Evolutionary conservation across 768 basidiomycete species (phyloP).

Genomic region (Mrakia frigida): DNA sequence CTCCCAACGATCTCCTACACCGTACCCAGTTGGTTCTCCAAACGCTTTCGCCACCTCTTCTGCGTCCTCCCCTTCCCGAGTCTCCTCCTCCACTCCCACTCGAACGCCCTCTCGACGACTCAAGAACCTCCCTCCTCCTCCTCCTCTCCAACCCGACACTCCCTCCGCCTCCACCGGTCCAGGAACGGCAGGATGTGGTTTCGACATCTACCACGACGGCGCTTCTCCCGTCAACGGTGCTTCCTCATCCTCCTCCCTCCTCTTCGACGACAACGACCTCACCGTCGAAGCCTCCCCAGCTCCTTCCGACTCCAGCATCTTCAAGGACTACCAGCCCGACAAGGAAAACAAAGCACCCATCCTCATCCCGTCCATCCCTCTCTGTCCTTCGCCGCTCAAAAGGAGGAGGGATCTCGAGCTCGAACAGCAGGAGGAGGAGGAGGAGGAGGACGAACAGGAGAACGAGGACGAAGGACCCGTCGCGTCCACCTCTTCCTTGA

Average conservation of each 20-base stretch:
- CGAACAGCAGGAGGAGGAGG: background rate
- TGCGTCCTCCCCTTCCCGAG: background rate
- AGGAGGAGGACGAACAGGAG: background rate
- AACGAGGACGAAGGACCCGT: background rate
- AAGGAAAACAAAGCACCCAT: slow-evolving; percentile 10
- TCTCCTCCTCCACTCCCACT: background rate
- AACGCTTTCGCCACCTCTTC: background rate
- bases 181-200: slow-evolving; percentile 5
- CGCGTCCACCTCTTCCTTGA: background rate
- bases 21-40: background rate
- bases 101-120: background rate
- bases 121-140: background rate
- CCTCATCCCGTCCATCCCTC: background rate
- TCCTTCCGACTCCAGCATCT: background rate
- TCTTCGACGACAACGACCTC: background rate
- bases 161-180: slow-evolving; percentile 7
- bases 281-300: background rate
- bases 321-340: slow-evolving; percentile 9
- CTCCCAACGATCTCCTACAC: slow-evolving; percentile 4
- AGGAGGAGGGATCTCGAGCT: background rate
- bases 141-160: background rate
- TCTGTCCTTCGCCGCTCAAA: background rate
- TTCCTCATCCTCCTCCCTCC: background rate
- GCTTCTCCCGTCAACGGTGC: background rate
- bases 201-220: slow-evolving; percentile 5